Conservation (phyloP, 768 basidiomycete genomes). For the Kwoniella dejecticola region DNA sequence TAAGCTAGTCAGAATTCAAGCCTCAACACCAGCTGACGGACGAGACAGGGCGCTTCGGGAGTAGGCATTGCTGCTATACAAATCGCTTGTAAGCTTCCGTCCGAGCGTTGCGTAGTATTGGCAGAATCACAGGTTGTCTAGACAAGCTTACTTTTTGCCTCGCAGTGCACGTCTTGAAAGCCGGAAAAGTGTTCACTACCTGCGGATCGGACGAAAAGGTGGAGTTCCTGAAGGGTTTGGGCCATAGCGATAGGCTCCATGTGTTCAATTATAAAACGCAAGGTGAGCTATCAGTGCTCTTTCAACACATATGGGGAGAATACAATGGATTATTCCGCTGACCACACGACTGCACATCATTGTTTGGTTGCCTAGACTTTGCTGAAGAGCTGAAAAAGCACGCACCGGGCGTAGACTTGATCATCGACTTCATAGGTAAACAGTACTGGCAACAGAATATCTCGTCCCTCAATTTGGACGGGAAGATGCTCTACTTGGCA, state of each 20-base stretch:
- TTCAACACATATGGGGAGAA: no score
- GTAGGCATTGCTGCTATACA: conserved; percentile 88
- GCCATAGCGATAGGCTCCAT: conserved; percentile 56
- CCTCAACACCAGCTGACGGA: no score
- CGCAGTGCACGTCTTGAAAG: conserved; percentile 43
- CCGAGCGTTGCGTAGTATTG: not conserved
- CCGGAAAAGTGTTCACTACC: conserved; percentile 70
- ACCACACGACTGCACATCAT: no score
- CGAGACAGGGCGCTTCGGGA: conserved; percentile 74
- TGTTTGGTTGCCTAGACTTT: conserved; percentile 63
- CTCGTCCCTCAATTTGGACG: conserved; percentile 45
- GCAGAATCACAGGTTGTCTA: not conserved
- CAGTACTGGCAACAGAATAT: conserved; percentile 52
- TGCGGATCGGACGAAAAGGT: conserved; percentile 83
- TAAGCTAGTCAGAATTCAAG: conserved; percentile 16
- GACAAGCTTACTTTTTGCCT: not conserved
- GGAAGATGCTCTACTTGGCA: conserved; percentile 53
- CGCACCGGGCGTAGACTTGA: conserved; percentile 72
- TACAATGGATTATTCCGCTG: no score
- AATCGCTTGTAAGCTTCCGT: conserved; percentile 63
- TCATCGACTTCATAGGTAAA: conserved; percentile 69
- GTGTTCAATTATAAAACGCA: conserved; percentile 78
- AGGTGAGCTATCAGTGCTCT: conserved; percentile 36
- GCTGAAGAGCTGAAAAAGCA: conserved; percentile 69
- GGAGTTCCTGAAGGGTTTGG: conserved; percentile 62